Base-by-base conservation (phyloP, 2,329 filamentous ascomycete genomes). In the Pyrenophora teres region DNA sequence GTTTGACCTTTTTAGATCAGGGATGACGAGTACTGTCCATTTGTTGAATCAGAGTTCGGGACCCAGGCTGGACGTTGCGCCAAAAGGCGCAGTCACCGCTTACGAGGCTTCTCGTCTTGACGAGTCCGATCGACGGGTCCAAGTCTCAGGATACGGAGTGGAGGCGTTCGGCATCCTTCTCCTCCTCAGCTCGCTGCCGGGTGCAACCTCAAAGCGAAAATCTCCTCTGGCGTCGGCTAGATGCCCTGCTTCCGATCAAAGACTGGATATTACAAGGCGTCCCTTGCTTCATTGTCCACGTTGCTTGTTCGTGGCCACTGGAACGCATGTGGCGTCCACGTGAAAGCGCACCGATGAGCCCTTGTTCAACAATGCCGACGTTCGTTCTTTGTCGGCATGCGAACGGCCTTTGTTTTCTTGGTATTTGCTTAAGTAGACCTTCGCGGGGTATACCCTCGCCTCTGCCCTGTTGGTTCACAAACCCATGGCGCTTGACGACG, bases 121-220 rank as follows among this genome's bases (percentile, higher is more conserved):
- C 43, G 49, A 52, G 49, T 51, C 38, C 30, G 16, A 47, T 38
- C 46, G 40, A 38, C 43, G 25, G 37, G 45, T n/a, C 32, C 31
- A 42, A 38, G 33, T 42, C 21, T 30, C 49, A 39, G 43, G 35
- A 35, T 39, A 52, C 27, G 27, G 27, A 10, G 27, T 10, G 27
- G 10, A 13, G 9, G 27, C 27, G 33, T 25, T 6, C 33, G 7
- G 23, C 19, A 21, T 21, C 19, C 19, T 21, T 5, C 19, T 7
- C 23, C 23, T 25, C 23, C 23, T 30, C 33, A 32, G 36, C 36
- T 25, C 44, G 16, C 9, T 19, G 15, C 12, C 16, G 16, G 16
- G 35, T 10, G 23, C 23, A 25, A 7, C 23, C 23, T 25, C 23
- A 8, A 25, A 2, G 23, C 23, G 23, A 25, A 25, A 25, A 25